These are phyloP conservation scores for Coemansia sp. DNA, from an alignment of 192 early-diverging fungal species.

Conservation along the genomic window DNA sequence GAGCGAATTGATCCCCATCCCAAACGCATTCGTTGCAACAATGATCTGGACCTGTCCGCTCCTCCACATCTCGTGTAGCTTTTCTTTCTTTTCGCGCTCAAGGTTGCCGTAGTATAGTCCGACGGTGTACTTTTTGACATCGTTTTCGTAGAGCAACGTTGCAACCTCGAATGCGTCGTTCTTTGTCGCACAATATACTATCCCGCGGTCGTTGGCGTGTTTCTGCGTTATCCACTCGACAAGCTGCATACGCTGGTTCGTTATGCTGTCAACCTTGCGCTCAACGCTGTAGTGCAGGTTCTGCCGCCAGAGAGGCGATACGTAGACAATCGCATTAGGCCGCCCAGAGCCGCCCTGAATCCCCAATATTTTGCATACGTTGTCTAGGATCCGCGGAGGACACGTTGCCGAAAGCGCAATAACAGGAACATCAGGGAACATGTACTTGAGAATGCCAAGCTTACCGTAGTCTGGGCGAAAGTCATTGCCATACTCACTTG, in stretches of 20 bases:
- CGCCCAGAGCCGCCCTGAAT: constrained; percentile 40
- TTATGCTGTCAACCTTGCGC: constrained; percentile 42
- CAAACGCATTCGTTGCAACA: constrained; percentile 56
- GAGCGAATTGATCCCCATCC: constrained; percentile 57
- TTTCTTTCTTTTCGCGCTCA: constrained; percentile 42
- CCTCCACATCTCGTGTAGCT: constrained; percentile 50
- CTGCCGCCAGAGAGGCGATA: constrained; percentile 61
- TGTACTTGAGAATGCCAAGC: constrained; percentile 51
- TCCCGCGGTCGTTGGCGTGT: constrained; percentile 58
- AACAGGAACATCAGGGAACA: constrained; percentile 65
- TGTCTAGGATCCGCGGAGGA: constrained; percentile 56
- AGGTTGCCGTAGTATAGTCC: constrained; percentile 70
- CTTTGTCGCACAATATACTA: constrained; percentile 69
- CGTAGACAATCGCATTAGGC: constrained; percentile 58
- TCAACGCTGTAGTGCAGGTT: constrained; percentile 67
- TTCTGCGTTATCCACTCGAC: constrained; percentile 58
- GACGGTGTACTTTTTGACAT: constrained; percentile 50
- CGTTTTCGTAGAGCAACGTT: constrained; percentile 49
- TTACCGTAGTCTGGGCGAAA: constrained; percentile 59
- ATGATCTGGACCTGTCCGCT: constrained; percentile 41
- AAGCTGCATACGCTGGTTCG: constrained; percentile 54
- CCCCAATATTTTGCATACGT: constrained; percentile 57
- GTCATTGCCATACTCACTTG: constrained; percentile 57
- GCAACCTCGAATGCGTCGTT: constrained; percentile 63
- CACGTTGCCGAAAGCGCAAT: constrained; percentile 82